A percentile compares a stretch with the other conserved stretches of the same genome.
phyloP scores from a whole-genome alignment of 2,329 filamentous ascomycete genomes.

The Ophiostoma angusticollis region DNA sequence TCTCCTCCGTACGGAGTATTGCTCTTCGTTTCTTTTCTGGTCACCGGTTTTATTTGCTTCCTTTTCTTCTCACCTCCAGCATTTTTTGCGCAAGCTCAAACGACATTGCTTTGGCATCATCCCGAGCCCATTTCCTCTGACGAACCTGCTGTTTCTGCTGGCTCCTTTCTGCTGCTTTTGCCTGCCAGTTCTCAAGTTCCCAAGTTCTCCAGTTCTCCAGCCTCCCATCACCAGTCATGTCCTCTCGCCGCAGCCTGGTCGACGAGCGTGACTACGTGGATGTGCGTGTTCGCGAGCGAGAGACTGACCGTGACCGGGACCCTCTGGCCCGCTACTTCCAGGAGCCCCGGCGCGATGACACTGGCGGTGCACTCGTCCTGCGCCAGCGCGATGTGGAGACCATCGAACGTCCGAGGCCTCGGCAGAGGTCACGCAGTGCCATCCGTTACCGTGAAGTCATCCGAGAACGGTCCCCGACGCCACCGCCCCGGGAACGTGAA shows the following conservation, averaged over 20 bases:
- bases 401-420: constrained; percentile 33
- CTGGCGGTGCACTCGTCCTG: constrained; percentile 40
- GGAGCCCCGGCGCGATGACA: constrained; percentile 32
- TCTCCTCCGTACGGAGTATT: too few relatives aligned
- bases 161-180: background rate
- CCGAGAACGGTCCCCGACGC: constrained; percentile 30
- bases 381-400: constrained; percentile 43
- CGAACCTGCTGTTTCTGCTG: too few relatives aligned
- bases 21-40: too few relatives aligned
- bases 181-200: background rate
- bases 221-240: constrained; percentile 5
- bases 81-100: too few relatives aligned
- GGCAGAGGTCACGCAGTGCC: constrained; percentile 27
- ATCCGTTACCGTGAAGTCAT: constrained; percentile 30
- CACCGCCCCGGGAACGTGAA: constrained; percentile 21
- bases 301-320: constrained; percentile 31
- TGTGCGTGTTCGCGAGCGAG: constrained; percentile 26
- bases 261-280: constrained; percentile 12
- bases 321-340: constrained; percentile 39
- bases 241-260: constrained; percentile 5
- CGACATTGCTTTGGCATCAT: too few relatives aligned
- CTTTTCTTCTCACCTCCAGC: background rate
- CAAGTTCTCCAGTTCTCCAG: background rate
- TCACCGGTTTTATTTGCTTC: too few relatives aligned
- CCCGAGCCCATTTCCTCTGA: too few relatives aligned